Evolutionary conservation across 2,329 filamentous ascomycete species (phyloP).

Genomic region (Neophaeococcomyces aloes): DNA sequence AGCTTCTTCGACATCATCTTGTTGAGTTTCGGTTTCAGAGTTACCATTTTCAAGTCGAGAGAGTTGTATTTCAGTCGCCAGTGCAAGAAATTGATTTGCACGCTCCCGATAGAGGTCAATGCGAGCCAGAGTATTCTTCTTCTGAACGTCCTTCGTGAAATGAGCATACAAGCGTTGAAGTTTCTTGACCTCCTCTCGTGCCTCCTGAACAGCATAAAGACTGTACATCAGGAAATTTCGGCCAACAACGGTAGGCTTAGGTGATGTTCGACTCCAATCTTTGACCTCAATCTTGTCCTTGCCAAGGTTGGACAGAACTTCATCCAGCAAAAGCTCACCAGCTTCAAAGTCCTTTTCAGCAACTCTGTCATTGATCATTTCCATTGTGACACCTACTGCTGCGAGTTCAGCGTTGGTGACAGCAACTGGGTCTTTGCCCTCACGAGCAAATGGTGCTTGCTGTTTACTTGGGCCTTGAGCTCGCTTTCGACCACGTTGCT

Average conservation of each 20-base stretch:
- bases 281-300: not conserved
- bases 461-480: slow-evolving; percentile 1
- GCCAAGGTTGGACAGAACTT: slow-evolving; percentile 7
- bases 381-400: slow-evolving; percentile 12
- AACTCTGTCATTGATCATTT: slow-evolving; percentile 12
- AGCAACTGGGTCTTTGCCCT: slow-evolving; percentile 4
- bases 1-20: not conserved
- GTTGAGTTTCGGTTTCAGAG: not conserved
- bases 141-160: slow-evolving; percentile 11
- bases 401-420: slow-evolving; percentile 18
- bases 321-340: slow-evolving; percentile 9
- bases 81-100: slow-evolving; percentile 13
- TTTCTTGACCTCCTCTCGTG: slow-evolving; percentile 6
- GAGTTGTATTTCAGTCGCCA: slow-evolving; percentile 15
- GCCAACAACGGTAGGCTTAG: slow-evolving; percentile 10
- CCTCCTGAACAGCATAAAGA: slow-evolving; percentile 15
- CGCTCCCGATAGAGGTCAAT: slow-evolving; percentile 15
- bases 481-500: slow-evolving; percentile 7
- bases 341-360: slow-evolving; percentile 2
- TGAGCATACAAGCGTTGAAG: slow-evolving; percentile 8
- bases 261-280: slow-evolving; percentile 14
- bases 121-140: slow-evolving; percentile 14
- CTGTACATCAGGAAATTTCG: slow-evolving; percentile 16
- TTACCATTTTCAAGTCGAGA: not conserved
- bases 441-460: slow-evolving; percentile 1